Percentiles rank a stretch among this genome's conserved stretches.
Conservation (phyloP, 2,329 filamentous ascomycete genomes). For the Tolypocladium cylindrosporum region DNA sequence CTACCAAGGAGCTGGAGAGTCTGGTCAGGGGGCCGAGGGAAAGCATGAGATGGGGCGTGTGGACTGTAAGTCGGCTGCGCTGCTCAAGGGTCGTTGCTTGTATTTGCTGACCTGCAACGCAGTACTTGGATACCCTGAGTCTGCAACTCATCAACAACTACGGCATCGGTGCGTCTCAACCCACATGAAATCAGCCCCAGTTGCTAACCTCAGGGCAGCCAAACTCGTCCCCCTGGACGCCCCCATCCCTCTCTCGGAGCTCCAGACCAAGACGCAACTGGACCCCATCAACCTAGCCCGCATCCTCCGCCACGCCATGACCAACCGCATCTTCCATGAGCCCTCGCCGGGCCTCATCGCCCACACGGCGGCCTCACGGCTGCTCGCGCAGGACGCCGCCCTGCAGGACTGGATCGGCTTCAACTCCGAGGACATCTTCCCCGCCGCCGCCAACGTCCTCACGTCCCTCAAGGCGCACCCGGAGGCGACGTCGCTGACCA, state of each 20-base stretch:
- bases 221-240: slow-evolving; percentile 37
- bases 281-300: slow-evolving; percentile 40
- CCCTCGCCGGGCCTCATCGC: slow-evolving; percentile 37
- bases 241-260: slow-evolving; percentile 34
- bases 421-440: slow-evolving; percentile 43
- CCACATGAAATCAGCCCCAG: background rate
- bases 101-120: background rate
- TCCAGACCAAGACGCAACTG: slow-evolving; percentile 33
- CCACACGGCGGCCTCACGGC: slow-evolving; percentile 44
- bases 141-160: slow-evolving; percentile 41
- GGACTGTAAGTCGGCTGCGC: slow-evolving; percentile 31
- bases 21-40: slow-evolving; percentile 41
- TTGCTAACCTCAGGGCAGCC: slow-evolving; percentile 19
- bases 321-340: slow-evolving; percentile 45
- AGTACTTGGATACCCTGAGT: slow-evolving; percentile 41
- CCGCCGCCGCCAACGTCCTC: slow-evolving; percentile 35
- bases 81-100: background rate
- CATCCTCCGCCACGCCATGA: slow-evolving; percentile 46
- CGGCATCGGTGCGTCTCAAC: slow-evolving; percentile 29
- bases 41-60: slow-evolving; percentile 39
- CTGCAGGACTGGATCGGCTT: slow-evolving; percentile 46
- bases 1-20: slow-evolving; percentile 35
- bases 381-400: slow-evolving; percentile 35
- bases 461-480: slow-evolving; percentile 33
- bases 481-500: slow-evolving; percentile 35